A percentile compares a stretch with the other conserved stretches of the same genome.
Conservation (phyloP, 208 protist genomes). For the Phytomonas sp. region DNA sequence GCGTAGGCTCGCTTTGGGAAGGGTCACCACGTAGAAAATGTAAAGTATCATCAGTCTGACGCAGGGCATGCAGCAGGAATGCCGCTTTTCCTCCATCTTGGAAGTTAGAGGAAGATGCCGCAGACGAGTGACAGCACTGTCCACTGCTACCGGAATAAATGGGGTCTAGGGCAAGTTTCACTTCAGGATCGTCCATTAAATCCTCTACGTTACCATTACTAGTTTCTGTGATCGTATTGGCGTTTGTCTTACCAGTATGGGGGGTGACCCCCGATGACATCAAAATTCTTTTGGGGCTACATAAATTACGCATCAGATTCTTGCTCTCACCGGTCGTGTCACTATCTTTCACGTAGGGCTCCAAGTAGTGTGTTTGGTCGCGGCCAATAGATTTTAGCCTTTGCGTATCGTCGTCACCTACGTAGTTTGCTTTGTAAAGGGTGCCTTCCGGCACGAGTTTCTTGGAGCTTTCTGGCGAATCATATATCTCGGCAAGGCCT, state of each 20-base stretch:
- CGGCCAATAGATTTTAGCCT: not conserved
- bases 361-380: not conserved
- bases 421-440: not conserved
- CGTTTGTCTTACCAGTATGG: not conserved
- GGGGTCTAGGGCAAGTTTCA: not conserved
- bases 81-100: not conserved
- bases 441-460: not conserved
- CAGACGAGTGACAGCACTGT: not conserved
- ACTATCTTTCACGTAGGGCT: not conserved
- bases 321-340: not conserved
- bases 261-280: not conserved
- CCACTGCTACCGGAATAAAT: not conserved
- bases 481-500: not conserved
- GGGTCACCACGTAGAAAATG: not conserved
- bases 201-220: not conserved
- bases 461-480: not conserved
- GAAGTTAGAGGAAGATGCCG: not conserved
- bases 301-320: not conserved
- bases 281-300: not conserved
- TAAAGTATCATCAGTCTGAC: not conserved
- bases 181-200: not conserved
- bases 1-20: not conserved
- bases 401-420: not conserved
- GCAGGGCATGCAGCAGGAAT: not conserved
- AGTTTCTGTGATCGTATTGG: not conserved